Percentiles rank a stretch among this genome's conserved stretches.
These are phyloP conservation scores for Pythium chondricola DNA, from an alignment of 352 stramenopile species.

Conservation along the genomic window DNA sequence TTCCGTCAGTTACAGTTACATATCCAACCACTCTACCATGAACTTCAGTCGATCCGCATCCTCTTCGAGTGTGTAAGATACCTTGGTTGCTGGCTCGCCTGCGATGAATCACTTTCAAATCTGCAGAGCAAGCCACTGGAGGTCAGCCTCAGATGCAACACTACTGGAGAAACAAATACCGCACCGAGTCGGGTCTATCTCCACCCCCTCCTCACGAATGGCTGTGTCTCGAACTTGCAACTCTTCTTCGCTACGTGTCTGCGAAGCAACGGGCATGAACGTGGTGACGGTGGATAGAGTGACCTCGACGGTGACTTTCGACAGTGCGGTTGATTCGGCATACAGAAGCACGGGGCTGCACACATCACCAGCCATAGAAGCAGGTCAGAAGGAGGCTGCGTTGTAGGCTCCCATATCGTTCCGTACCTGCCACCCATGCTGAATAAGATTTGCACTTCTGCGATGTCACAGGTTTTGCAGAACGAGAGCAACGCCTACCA, in stretches of 20 bases:
- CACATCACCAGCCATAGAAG: not conserved
- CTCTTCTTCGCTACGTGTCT: conserved; percentile 27
- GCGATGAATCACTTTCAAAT: conserved; percentile 34
- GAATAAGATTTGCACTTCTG: conserved; percentile 72
- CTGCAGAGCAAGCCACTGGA: not conserved
- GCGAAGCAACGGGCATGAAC: conserved; percentile 60
- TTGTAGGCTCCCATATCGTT: not conserved
- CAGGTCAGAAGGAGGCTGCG: not conserved
- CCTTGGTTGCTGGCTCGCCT: conserved; percentile 23
- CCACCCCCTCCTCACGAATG: too few species aligned
- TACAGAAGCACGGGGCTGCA: conserved; percentile 63
- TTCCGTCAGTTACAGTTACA: too few species aligned
- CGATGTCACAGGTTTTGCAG: conserved; percentile 71
- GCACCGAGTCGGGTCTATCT: too few species aligned
- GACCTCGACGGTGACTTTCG: conserved; percentile 69
- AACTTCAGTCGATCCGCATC: conserved; percentile 18
- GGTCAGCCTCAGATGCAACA: not conserved
- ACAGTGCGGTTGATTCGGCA: conserved; percentile 61
- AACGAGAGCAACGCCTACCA: conserved; percentile 56
- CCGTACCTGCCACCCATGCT: conserved; percentile 54
- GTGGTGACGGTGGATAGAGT: conserved; percentile 81
- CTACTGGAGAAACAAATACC: too few species aligned
- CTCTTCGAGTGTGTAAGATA: conserved; percentile 66
- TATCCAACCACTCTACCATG: too few species aligned
- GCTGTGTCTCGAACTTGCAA: too few species aligned